phyloP scores from a whole-genome alignment of 768 basidiomycete genomes.

The Termitomyces sp. region DNA sequence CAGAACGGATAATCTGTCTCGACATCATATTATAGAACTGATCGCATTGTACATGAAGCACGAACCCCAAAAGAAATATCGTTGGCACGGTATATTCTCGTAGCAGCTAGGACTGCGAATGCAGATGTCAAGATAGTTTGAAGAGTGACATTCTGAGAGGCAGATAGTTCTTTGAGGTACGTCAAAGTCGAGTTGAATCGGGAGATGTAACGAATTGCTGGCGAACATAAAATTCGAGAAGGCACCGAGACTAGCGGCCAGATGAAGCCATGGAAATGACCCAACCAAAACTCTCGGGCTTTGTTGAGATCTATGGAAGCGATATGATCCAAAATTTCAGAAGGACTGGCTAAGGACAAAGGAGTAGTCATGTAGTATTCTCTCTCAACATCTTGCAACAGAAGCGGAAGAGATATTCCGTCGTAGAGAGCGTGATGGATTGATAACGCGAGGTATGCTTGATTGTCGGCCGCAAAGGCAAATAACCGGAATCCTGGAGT shows the following conservation, averaged over 20 bases:
- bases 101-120: conserved; percentile 23
- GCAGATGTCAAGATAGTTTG: conserved; percentile 28
- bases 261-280: conserved; percentile 21
- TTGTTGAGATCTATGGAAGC: conserved; percentile 15
- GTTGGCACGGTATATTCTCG: conserved; percentile 18
- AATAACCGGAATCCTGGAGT: conserved; percentile 22
- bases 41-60: neutral
- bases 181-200: conserved; percentile 21
- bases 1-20: conserved; percentile 30
- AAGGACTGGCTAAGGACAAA: conserved; percentile 4
- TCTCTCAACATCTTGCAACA: conserved; percentile 24
- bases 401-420: conserved; percentile 26
- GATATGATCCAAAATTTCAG: conserved; percentile 23
- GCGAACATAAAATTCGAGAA: neutral
- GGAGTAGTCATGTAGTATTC: conserved; percentile 15
- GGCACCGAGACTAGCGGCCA: conserved; percentile 18
- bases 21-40: neutral
- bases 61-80: conserved; percentile 32
- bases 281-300: conserved; percentile 25
- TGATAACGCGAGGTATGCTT: conserved; percentile 21
- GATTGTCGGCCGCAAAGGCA: conserved; percentile 10
- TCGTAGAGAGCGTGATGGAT: conserved; percentile 33
- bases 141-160: conserved; percentile 25
- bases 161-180: conserved; percentile 20
- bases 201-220: conserved; percentile 7